Conservation (phyloP, 768 basidiomycete genomes). For the Mycena floridula region DNA sequence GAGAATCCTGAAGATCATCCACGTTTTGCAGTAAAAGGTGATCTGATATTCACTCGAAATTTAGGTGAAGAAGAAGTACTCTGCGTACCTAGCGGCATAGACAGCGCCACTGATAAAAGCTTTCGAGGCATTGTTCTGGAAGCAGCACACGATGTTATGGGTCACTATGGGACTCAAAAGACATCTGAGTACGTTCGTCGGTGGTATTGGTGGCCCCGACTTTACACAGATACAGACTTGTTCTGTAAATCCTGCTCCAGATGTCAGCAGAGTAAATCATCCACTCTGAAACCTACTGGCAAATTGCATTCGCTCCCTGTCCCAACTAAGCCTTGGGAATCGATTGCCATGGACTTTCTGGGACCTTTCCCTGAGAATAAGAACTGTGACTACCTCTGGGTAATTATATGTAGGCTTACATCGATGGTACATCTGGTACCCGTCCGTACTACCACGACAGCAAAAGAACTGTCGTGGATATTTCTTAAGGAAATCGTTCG, state of each 20-base stretch:
- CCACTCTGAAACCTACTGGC: background rate
- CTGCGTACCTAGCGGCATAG: background rate
- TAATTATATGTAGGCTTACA: background rate
- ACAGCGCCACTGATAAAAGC: background rate
- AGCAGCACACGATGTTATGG: background rate
- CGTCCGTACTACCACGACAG: background rate
- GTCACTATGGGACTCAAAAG: background rate
- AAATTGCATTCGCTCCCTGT: background rate
- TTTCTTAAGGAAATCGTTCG: background rate
- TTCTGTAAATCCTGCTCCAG: background rate
- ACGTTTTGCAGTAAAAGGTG: background rate
- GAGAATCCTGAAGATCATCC: background rate
- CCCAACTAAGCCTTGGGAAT: background rate
- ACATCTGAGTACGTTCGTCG: too few relatives aligned
- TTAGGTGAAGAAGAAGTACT: background rate
- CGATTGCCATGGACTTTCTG: background rate
- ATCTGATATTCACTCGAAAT: background rate
- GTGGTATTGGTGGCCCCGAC: slow-evolving; percentile 25
- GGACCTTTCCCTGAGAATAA: background rate
- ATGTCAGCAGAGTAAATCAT: background rate
- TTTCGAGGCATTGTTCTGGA: background rate
- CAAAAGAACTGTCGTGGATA: background rate
- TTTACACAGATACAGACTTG: background rate
- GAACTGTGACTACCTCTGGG: background rate
- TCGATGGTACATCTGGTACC: background rate